Evolutionary conservation across 2,329 filamentous ascomycete species (phyloP), one percentile per base, ranked within the genome.

Genomic region (Sclerotinia minor): DNA sequence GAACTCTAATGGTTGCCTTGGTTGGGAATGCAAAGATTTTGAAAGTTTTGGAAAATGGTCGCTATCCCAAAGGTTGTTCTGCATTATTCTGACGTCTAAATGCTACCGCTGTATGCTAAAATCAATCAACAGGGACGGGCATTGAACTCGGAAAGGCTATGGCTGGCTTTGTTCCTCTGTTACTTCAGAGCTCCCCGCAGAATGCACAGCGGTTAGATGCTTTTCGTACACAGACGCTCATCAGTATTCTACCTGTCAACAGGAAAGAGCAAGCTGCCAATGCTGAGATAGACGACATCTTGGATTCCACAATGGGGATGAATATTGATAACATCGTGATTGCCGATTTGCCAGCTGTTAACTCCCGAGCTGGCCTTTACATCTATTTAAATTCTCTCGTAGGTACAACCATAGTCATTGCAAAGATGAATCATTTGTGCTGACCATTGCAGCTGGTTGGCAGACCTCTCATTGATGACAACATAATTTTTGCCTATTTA

Each of bases 361-460:
- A 92, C 72, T 92, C 92, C 4, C 86, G 92, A 77, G 91, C 92
- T 64, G 93, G 91, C 6, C 82, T 97, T 67, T 97, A 95, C 76
- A 83, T 96, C 8, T 95, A 94, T 77, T 81, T 97, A 11, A 95
- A 93, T 76, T 88, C 92, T 67, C 84, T 91, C 76, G 91, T 95
- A 81, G 72, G 87, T 77, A n/a, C 7, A 9, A n/a, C 24, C 21
- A 6, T 15, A 7, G 6, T 21, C 44, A 49, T 29, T 17, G 21
- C 9, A 13, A 32, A 35, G 11, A 44, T 24, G 5, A 2, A 4
- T 11, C 2, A 41, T n/a, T 38, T 57, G 64, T 60, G 66, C 74
- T 81, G 67, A 80, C 71, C 47, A 65, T 15, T 49, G n/a, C 72
- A 95, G 91, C 87, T 97, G 65, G 87, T 91, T 70, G 92, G 89